These are phyloP conservation scores for Umbelopsis isabellina DNA, from an alignment of 192 early-diverging fungal species.

Conservation along the genomic window DNA sequence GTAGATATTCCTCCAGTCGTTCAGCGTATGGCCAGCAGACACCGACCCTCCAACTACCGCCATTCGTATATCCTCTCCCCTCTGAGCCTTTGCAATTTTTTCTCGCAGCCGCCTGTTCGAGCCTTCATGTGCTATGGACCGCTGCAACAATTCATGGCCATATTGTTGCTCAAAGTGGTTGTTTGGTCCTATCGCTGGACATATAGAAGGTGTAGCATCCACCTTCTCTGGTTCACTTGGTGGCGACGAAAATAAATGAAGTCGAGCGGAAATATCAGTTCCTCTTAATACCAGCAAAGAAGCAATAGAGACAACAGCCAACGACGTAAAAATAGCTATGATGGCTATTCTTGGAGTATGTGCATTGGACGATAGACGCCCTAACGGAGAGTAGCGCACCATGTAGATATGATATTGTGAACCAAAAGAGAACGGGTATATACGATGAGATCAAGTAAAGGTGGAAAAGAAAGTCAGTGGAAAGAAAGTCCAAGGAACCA, in stretches of 20 bases:
- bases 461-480: not conserved
- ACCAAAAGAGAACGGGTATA: not conserved
- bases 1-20: constrained; percentile 19
- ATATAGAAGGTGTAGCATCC: not conserved
- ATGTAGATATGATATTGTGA: not conserved
- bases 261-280: not conserved
- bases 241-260: not conserved
- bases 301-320: not conserved
- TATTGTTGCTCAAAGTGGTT: constrained; percentile 20
- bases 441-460: not conserved
- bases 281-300: not conserved
- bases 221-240: not conserved
- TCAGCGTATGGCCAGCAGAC: constrained; percentile 21
- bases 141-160: constrained; percentile 18
- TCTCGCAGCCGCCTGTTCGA: constrained; percentile 8
- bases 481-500: not conserved
- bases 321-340: not conserved
- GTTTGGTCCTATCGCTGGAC: constrained; percentile 10
- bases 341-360: constrained; percentile 5
- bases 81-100: constrained; percentile 12
- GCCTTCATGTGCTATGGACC: constrained; percentile 22
- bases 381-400: constrained; percentile 13
- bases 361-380: not conserved
- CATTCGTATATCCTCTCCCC: constrained; percentile 20
- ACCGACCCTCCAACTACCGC: constrained; percentile 23